Percentiles rank a stretch among this genome's conserved stretches.
These are phyloP conservation scores for Bothriochloa decipiens DNA, from an alignment of 176 grass and related monocot species.

Conservation along the genomic window DNA sequence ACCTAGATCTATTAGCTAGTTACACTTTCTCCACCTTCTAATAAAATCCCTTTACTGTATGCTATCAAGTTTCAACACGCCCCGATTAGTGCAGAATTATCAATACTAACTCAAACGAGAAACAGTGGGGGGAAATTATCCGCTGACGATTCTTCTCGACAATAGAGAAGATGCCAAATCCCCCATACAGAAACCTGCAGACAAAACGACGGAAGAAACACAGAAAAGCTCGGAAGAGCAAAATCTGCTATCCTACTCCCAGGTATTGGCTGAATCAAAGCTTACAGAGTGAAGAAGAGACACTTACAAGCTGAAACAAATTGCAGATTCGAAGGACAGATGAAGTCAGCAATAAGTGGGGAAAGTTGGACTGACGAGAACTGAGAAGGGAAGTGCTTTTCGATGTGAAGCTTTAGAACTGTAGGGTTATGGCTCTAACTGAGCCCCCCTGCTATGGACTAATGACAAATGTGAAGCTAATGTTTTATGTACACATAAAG, in stretches of 20 bases:
- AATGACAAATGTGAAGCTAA: conserved; percentile 28
- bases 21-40: not conserved
- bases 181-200: not conserved
- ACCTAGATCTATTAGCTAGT: not conserved
- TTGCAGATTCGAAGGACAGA: not conserved
- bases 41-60: not conserved
- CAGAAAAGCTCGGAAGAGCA: not conserved
- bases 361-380: conserved; percentile 16
- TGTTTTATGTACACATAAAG: conserved; percentile 26
- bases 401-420: not conserved
- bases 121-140: not conserved
- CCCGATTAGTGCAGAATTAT: not conserved
- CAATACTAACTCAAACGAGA: not conserved
- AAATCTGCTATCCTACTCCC: not conserved
- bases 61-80: too few species aligned
- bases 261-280: conserved; percentile 13
- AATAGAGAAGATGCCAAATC: not conserved
- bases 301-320: conserved; percentile 24
- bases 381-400: not conserved
- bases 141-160: not conserved
- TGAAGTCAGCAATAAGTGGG: conserved; percentile 26
- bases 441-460: conserved; percentile 22
- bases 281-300: conserved; percentile 14
- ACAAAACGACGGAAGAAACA: not conserved
- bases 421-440: conserved; percentile 22